A percentile compares a stretch with the other conserved stretches of the same genome.
phyloP scores from a whole-genome alignment of 257 asterid genomes.

The Solanum rostratum region DNA sequence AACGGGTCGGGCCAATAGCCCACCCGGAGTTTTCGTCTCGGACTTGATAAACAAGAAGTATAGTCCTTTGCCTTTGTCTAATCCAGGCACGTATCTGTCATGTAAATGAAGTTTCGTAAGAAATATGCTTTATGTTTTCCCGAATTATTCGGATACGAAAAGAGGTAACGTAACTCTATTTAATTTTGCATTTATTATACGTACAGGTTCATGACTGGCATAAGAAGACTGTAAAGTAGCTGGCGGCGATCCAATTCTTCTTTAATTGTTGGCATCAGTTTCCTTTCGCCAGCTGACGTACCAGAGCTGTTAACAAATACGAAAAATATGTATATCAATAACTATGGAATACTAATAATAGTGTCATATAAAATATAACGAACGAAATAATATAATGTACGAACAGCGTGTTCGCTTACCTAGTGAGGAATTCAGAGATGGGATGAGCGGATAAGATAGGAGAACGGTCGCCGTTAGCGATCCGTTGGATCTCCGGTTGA shows the following conservation, averaged over 20 bases:
- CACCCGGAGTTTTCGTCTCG: constrained; percentile 87
- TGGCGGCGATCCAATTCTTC: constrained; percentile 95
- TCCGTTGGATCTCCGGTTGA: constrained; percentile 76
- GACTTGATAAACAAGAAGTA: constrained; percentile 80
- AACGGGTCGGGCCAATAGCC: constrained; percentile 89
- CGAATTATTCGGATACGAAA: background rate
- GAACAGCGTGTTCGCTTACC: constrained; percentile 20
- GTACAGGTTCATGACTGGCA: constrained; percentile 97
- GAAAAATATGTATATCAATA: background rate
- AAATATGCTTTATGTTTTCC: background rate
- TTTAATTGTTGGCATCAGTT: constrained; percentile 83
- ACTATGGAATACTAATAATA: background rate
- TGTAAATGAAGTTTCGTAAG: constrained; percentile 14
- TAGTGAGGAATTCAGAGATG: constrained; percentile 90
- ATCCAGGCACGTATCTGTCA: constrained; percentile 82
- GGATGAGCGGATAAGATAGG: constrained; percentile 80
- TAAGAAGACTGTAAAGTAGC: constrained; percentile 91
- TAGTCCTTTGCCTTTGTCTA: constrained; percentile 86
- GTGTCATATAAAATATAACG: background rate
- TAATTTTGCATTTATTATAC: constrained; percentile 7
- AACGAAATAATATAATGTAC: background rate
- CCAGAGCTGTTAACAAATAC: constrained; percentile 37
- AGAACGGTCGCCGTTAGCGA: constrained; percentile 85
- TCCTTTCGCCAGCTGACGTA: constrained; percentile 97
- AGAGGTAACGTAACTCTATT: background rate